Base-by-base conservation (phyloP, 2,329 filamentous ascomycete genomes). In the Colletotrichum simmondsii region DNA sequence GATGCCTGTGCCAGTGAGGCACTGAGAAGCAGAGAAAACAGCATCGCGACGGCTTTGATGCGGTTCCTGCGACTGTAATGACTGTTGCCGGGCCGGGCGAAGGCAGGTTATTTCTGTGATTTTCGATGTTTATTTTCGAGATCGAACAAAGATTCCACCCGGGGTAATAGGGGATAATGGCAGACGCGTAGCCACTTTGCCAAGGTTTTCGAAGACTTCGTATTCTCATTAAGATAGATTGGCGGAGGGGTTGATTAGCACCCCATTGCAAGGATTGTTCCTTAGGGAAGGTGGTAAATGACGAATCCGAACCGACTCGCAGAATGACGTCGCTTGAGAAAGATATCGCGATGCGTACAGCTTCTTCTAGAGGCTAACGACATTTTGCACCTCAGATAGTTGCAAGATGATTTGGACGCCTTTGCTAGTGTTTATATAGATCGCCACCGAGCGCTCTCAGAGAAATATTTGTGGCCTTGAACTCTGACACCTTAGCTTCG, bases 361-460 rank as follows among this genome's bases (percentile, higher is more conserved):
- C 4, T n/a, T 0, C 8, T 4, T n/a, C 8, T n/a, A 22, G 16
- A 49, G 2, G 19, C 11, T 49, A 8, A n/a, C 19, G 19, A 11
- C 42, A 49, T 22, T 7, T 4, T 49, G 19, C 4, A 42, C 16
- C 8, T 22, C 11, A 0, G 11, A 35, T 35, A 3, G 19, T 4
- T 6, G 19, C 16, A 7, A 3, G 3, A 42, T 42, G 16, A 7
- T 42, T 19, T 19, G 0, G 16, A 0, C 0, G 8, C 7, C 42
- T 49, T 22, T 49, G 8, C 19, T 3, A 22, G 8, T 19, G 8
- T 22, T 49, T 10, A 11, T 6, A 5, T 49, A 19, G 0, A 49
- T 49, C 1, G 22, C 19, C 19, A 22, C 8, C 42, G 19, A 49
- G 42, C 42, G 42, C 42, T 8, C 1, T 2, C 1, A 49, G 42